Percentiles rank a stretch among this genome's conserved stretches.
Evolutionary conservation across 176 grass and related monocot genomes (phyloP).

Genomic region (Oryza coarctata): DNA sequence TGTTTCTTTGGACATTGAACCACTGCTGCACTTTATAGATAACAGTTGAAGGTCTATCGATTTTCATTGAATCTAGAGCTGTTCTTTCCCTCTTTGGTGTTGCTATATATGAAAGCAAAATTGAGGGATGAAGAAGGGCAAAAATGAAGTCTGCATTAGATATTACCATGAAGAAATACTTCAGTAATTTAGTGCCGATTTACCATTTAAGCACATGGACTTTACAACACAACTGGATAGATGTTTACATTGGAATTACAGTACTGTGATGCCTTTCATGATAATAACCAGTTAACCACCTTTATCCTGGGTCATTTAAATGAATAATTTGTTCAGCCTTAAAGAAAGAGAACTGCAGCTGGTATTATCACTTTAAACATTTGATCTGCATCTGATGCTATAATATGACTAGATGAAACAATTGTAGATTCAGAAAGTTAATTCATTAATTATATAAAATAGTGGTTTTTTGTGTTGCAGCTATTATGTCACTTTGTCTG

Average conservation of each 20-base stretch:
- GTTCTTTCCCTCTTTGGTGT: background rate
- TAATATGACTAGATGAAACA: slow-evolving; percentile 8
- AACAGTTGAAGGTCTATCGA: background rate
- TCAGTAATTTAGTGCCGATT: background rate
- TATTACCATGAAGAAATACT: background rate
- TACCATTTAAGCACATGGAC: background rate
- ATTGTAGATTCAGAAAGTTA: slow-evolving; percentile 12
- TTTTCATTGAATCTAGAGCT: slow-evolving; percentile 11
- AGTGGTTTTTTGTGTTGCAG: background rate
- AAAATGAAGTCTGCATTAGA: background rate
- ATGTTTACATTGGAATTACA: background rate
- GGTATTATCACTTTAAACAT: slow-evolving; percentile 10
- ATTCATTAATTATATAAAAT: background rate
- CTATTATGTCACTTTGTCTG: background rate
- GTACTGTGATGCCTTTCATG: background rate
- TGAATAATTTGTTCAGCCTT: background rate
- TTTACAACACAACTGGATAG: background rate
- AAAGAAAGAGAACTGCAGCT: slow-evolving; percentile 1
- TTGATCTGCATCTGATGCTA: background rate
- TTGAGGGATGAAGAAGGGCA: background rate
- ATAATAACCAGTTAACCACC: background rate
- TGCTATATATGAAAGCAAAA: slow-evolving; percentile 1
- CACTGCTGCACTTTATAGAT: background rate
- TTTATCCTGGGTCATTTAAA: slow-evolving; percentile 1
- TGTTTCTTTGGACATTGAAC: background rate